phyloP scores from a whole-genome alignment of 768 basidiomycete genomes.

The Lactarius sanguifluus region DNA sequence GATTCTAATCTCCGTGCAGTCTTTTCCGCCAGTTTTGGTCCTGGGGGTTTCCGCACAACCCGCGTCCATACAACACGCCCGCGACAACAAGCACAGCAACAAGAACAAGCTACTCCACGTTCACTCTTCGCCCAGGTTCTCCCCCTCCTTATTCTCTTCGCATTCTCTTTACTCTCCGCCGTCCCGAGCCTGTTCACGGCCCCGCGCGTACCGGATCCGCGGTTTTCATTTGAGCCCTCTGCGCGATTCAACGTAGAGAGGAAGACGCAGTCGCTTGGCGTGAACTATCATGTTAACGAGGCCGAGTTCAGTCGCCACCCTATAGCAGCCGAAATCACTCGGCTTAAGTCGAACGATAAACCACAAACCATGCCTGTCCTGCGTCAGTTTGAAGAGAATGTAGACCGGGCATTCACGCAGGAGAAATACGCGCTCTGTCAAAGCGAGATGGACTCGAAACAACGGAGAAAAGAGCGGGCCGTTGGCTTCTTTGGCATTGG shows the following conservation, averaged over 20 bases:
- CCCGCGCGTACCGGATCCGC: constrained; percentile 70
- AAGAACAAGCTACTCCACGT: constrained; percentile 50
- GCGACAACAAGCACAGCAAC: constrained; percentile 38
- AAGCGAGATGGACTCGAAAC: constrained; percentile 60
- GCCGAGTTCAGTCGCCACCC: constrained; percentile 77
- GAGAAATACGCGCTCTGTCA: constrained; percentile 73
- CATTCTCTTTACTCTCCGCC: constrained; percentile 78
- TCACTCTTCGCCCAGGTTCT: constrained; percentile 74
- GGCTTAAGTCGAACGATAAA: constrained; percentile 32
- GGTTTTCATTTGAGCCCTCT: constrained; percentile 66
- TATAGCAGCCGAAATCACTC: constrained; percentile 70
- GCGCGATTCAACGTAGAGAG: constrained; percentile 67
- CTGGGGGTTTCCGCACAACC: constrained; percentile 77
- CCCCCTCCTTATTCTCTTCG: constrained; percentile 81
- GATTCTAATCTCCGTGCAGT: constrained; percentile 39
- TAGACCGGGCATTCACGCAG: constrained; percentile 76
- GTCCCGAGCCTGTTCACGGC: constrained; percentile 75
- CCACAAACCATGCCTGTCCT: constrained; percentile 36
- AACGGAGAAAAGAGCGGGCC: constrained; percentile 71
- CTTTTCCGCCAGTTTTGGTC: constrained; percentile 78
- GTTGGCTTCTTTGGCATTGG: constrained; percentile 89
- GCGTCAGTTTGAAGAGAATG: constrained; percentile 67
- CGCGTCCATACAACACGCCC: constrained; percentile 49
- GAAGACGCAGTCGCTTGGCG: constrained; percentile 63
- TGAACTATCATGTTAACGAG: constrained; percentile 84